These are phyloP conservation scores for Magnusiomyces ingens DNA, from an alignment of 1,139 yeast genomes.

Conservation along the genomic window DNA sequence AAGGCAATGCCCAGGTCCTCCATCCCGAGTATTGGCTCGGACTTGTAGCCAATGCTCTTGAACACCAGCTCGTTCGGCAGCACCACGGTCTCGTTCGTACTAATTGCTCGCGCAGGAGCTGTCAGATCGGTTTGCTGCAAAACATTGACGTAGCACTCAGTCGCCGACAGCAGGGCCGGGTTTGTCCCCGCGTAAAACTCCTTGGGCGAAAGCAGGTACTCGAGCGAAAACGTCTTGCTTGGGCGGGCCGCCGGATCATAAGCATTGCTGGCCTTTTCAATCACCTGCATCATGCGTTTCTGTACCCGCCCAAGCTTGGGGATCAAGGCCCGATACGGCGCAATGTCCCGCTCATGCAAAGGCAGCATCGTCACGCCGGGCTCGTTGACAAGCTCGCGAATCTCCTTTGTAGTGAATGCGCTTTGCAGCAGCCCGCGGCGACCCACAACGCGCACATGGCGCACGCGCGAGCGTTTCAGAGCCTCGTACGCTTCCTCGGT, in stretches of 20 bases:
- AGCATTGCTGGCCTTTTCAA: constrained; percentile 41
- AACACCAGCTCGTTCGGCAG: constrained; percentile 63
- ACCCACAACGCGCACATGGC: constrained; percentile 66
- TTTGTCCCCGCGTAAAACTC: constrained; percentile 42
- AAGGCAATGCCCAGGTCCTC: constrained; percentile 47
- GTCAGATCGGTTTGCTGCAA: constrained; percentile 32
- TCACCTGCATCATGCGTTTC: constrained; percentile 60
- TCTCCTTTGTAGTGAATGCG: constrained; percentile 88
- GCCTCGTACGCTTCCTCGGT: constrained; percentile 51
- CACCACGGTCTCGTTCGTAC: constrained; percentile 38
- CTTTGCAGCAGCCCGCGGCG: constrained; percentile 70
- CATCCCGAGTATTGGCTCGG: constrained; percentile 55
- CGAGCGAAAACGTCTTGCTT: constrained; percentile 55
- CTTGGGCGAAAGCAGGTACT: constrained; percentile 62
- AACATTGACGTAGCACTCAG: constrained; percentile 44
- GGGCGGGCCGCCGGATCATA: constrained; percentile 30
- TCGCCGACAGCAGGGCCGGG: constrained; percentile 38
- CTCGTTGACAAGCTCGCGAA: constrained; percentile 73
- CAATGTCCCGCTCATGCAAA: constrained; percentile 41
- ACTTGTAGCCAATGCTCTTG: constrained; percentile 78
- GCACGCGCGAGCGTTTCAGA: constrained; percentile 48
- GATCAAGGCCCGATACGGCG: constrained; percentile 35
- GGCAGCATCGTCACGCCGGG: constrained; percentile 54
- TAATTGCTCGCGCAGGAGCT: constrained; percentile 34
- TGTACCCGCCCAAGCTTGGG: constrained; percentile 52